Conservation (phyloP, 257 asterid genomes). For the Coffea canephora region DNA sequence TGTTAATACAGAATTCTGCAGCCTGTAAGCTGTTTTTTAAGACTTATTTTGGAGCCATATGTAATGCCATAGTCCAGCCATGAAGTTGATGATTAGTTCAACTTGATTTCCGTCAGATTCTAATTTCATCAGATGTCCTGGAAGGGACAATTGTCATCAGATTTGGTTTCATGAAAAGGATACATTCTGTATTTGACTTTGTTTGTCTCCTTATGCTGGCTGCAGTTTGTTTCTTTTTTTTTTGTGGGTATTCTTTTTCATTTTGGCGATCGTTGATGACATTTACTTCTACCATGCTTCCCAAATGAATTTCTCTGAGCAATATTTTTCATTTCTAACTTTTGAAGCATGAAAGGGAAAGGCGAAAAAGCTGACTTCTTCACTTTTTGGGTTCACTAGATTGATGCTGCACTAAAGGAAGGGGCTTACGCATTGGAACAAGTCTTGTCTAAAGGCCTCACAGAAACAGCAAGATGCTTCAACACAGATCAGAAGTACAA, state of each 20-base stretch:
- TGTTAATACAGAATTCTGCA: neutral
- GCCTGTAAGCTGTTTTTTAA: neutral
- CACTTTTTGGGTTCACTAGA: slow-evolving; percentile 38
- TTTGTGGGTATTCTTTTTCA: neutral
- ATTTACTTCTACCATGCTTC: neutral
- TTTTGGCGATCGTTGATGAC: neutral
- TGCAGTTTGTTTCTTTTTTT: neutral
- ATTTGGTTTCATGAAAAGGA: neutral
- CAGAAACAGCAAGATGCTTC: slow-evolving; percentile 70
- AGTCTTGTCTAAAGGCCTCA: slow-evolving; percentile 63
- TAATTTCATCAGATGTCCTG: neutral
- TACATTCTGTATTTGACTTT: neutral
- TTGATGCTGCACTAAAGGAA: slow-evolving; percentile 73
- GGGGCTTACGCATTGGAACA: slow-evolving; percentile 67
- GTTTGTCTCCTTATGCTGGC: neutral
- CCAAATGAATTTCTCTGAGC: neutral
- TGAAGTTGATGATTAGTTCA: neutral
- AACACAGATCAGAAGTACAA: slow-evolving; percentile 81
- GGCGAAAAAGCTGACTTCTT: neutral
- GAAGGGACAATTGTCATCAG: neutral
- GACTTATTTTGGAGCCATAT: neutral
- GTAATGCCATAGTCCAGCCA: neutral
- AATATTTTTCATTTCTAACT: neutral
- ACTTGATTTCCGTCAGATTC: neutral
- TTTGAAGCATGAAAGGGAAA: neutral